Conservation (phyloP, 495 filamentous ascomycete genomes). For the Daldinia vernicosa region DNA sequence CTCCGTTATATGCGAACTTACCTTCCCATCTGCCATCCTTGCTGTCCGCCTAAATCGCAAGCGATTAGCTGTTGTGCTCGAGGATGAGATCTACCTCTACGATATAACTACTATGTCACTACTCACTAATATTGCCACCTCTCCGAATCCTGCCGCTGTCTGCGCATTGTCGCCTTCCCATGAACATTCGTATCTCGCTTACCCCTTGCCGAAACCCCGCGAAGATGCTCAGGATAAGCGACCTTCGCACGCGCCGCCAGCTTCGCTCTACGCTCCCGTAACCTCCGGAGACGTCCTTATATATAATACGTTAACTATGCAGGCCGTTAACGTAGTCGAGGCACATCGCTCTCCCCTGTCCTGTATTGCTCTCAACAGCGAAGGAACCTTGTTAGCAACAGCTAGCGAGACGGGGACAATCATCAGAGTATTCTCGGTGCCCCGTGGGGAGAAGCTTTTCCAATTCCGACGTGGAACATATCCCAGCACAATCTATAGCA, state of each 20-base stretch:
- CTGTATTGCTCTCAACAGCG: constrained; percentile 86
- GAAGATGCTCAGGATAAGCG: constrained; percentile 62
- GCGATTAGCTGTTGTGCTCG: constrained; percentile 88
- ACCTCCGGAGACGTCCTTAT: constrained; percentile 93
- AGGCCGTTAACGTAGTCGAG: constrained; percentile 92
- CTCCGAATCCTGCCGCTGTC: constrained; percentile 89
- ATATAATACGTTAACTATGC: constrained; percentile 84
- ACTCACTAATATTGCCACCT: constrained; percentile 87
- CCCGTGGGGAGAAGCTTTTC: constrained; percentile 87
- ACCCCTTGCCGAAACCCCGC: constrained; percentile 85
- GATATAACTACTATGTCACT: constrained; percentile 98
- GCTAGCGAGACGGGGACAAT: constrained; percentile 98
- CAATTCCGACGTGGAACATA: constrained; percentile 96
- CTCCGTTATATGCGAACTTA: constrained; percentile 98
- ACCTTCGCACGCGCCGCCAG: constrained; percentile 87
- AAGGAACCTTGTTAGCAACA: constrained; percentile 92
- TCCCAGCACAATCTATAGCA: constrained; percentile 93
- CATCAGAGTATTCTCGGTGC: constrained; percentile 91
- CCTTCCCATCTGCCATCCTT: constrained; percentile 92
- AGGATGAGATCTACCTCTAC: constrained; percentile 96
- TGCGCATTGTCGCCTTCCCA: constrained; percentile 92
- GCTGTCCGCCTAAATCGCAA: constrained; percentile 94
- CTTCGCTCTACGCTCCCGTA: constrained; percentile 75
- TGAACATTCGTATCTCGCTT: constrained; percentile 94
- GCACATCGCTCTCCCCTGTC: constrained; percentile 94